Percentiles rank a stretch among this genome's conserved stretches.
Conservation (phyloP, 2,329 filamentous ascomycete genomes). For the Allantophomopsis cytisporea region DNA sequence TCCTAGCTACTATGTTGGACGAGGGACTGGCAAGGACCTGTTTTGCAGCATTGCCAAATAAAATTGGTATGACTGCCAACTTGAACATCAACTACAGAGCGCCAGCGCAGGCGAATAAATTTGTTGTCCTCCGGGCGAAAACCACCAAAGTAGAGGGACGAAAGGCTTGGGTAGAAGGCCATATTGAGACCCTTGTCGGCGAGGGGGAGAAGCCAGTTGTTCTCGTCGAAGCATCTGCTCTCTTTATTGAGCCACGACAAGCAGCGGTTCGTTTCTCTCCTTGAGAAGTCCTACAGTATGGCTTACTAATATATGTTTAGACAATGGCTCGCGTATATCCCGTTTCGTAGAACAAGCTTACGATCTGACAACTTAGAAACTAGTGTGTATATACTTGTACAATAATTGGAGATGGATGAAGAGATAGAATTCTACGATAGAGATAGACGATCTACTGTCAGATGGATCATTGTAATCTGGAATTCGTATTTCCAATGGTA, state of each 20-base stretch:
- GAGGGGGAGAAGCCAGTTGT: constrained; percentile 50
- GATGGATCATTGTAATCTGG: no score
- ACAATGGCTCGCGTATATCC: constrained; percentile 12
- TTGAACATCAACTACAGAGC: constrained; percentile 72
- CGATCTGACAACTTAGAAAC: no score
- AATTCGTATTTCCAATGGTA: no score
- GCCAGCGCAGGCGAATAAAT: constrained; percentile 63
- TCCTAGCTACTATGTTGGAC: constrained; percentile 85
- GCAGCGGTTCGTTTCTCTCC: constrained; percentile 33
- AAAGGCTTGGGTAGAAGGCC: constrained; percentile 87
- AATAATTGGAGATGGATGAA: no score
- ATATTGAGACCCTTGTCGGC: constrained; percentile 63
- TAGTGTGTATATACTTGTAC: no score
- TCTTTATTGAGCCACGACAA: constrained; percentile 82
- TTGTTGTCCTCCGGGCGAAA: constrained; percentile 64
- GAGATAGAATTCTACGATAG: no score
- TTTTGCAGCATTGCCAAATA: constrained; percentile 77
- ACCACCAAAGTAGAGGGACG: constrained; percentile 81
- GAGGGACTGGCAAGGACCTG: constrained; percentile 81
- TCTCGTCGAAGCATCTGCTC: constrained; percentile 68
- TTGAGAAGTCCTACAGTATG: background rate
- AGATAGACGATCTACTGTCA: no score
- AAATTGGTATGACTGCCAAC: constrained; percentile 75
- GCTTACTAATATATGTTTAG: constrained; percentile 4
- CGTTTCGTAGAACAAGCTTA: background rate